Percentiles rank a stretch among this genome's conserved stretches.
Evolutionary conservation across 2,329 filamentous ascomycete genomes (phyloP).

Genomic region (Diaporthe sp.): DNA sequence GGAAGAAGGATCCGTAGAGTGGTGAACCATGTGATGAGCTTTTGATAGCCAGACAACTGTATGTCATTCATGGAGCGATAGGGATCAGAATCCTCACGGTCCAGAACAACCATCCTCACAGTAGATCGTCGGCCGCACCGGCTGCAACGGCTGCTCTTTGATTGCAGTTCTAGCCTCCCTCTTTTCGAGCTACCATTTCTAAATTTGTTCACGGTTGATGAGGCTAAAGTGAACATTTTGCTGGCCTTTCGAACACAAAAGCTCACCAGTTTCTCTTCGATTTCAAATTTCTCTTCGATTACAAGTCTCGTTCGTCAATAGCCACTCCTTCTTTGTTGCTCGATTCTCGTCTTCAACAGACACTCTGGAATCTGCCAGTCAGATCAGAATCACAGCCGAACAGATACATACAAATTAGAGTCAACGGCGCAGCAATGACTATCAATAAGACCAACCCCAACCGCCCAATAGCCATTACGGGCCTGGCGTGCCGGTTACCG

Average conservation of each 20-base stretch:
- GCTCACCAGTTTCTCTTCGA: background rate
- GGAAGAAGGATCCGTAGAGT: background rate
- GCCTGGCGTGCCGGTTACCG: background rate
- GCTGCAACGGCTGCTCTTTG: background rate
- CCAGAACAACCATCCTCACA: background rate
- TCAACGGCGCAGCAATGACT: background rate
- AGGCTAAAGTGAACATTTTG: background rate
- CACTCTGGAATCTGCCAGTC: background rate
- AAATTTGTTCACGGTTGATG: background rate
- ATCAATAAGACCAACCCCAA: background rate
- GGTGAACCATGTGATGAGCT: background rate
- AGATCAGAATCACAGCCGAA: background rate
- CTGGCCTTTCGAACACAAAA: background rate
- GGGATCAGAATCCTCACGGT: background rate
- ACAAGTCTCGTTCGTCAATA: background rate
- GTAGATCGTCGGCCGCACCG: background rate
- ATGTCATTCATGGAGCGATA: background rate
- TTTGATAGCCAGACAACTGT: background rate
- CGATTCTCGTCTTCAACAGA: background rate
- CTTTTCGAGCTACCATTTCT: background rate
- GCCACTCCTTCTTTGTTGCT: background rate
- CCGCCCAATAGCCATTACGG: background rate
- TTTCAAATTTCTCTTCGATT: background rate
- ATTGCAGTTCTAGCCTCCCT: background rate
- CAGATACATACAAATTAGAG: background rate